These are phyloP conservation scores for Lophium mytilinum DNA, from an alignment of 495 filamentous ascomycete species.

Conservation along the genomic window DNA sequence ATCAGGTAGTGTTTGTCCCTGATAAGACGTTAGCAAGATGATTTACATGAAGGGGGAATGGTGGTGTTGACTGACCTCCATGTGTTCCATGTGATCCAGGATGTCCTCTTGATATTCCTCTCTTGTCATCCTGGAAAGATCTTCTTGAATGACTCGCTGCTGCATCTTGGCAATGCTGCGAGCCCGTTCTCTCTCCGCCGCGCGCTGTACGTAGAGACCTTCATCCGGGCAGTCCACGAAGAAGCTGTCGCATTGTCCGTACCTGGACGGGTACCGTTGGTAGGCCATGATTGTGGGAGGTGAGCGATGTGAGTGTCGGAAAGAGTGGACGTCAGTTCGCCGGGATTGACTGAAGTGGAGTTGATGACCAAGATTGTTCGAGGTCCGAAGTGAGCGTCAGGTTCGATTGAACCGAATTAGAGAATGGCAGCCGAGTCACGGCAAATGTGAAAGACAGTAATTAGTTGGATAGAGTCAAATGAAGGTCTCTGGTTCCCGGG, in stretches of 20 bases:
- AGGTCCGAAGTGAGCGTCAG: constrained; percentile 24
- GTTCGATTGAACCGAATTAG: constrained; percentile 35
- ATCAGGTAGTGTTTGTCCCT: constrained; percentile 88
- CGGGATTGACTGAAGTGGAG: constrained; percentile 25
- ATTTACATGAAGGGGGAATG: neutral
- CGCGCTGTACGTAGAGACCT: constrained; percentile 36
- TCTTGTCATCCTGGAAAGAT: constrained; percentile 69
- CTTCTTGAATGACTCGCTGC: constrained; percentile 77
- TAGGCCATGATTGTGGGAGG: constrained; percentile 56
- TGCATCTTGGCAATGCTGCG: constrained; percentile 65
- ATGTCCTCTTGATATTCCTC: constrained; percentile 92
- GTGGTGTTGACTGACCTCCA: constrained; percentile 64
- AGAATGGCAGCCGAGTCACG: constrained; percentile 48
- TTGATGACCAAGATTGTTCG: constrained; percentile 3
- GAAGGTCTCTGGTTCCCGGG: constrained; percentile 30
- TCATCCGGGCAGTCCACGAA: constrained; percentile 82
- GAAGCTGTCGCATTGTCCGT: constrained; percentile 59
- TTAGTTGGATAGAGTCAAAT: constrained; percentile 45
- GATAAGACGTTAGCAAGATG: constrained; percentile 25
- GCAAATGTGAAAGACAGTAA: constrained; percentile 49
- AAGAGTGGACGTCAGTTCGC: constrained; percentile 36
- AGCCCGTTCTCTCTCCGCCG: constrained; percentile 54
- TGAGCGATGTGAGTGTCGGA: constrained; percentile 8
- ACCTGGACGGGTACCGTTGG: constrained; percentile 34
- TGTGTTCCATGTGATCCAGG: constrained; percentile 83